These are phyloP conservation scores for Coemansia sp. DNA, from an alignment of 192 early-diverging fungal genomes.

Conservation along the genomic window DNA sequence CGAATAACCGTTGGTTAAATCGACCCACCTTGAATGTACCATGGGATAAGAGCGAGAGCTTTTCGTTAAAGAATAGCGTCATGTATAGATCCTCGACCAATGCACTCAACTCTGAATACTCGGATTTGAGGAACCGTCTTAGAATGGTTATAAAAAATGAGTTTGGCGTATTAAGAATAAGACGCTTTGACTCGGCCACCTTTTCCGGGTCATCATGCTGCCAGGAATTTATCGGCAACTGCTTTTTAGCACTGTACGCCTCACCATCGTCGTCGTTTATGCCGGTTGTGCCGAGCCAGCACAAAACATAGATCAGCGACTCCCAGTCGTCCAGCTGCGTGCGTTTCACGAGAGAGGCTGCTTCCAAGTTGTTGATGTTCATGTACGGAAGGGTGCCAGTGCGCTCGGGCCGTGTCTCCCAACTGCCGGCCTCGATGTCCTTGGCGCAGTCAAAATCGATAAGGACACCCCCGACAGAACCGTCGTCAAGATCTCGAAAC, in stretches of 20 bases:
- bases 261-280: not conserved
- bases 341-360: not conserved
- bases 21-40: not conserved
- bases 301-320: slow-evolving; percentile 11
- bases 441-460: slow-evolving; percentile 28
- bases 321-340: slow-evolving; percentile 26
- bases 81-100: not conserved
- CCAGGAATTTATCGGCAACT: not conserved
- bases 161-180: not conserved
- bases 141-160: not conserved
- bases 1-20: not conserved
- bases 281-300: not conserved
- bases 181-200: not conserved
- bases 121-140: not conserved
- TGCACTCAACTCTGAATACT: not conserved
- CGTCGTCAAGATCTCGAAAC: not conserved
- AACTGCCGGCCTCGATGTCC: not conserved
- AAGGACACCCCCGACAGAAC: slow-evolving; percentile 7
- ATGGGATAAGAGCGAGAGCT: not conserved
- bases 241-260: no score
- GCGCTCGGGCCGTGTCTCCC: not conserved
- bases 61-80: not conserved
- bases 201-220: not conserved
- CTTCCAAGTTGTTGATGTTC: slow-evolving; percentile 18
- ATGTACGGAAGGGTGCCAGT: slow-evolving; percentile 11